A percentile compares a stretch with the other conserved stretches of the same genome.
Evolutionary conservation across 805 yeast genomes (phyloP).

Genomic region (Kockiozyma suomiensis): DNA sequence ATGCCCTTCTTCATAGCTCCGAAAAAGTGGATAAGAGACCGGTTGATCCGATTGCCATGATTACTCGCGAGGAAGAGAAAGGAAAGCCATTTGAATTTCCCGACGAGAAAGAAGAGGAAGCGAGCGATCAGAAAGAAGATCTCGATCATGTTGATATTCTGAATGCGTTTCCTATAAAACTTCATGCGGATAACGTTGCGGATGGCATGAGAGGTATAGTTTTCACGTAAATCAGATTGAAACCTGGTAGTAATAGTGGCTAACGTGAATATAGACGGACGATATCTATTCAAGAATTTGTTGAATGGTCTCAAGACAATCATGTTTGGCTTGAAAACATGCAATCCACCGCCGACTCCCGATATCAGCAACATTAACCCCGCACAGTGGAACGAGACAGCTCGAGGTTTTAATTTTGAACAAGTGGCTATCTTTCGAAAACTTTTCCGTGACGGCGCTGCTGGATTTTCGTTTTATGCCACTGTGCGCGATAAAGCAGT

Average conservation of each 20-base stretch:
- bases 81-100: constrained; percentile 34
- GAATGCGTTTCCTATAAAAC: constrained; percentile 61
- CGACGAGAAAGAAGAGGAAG: constrained; percentile 22
- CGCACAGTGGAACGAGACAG: constrained; percentile 79
- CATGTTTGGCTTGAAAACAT: constrained; percentile 82
- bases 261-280: constrained; percentile 72
- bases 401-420: constrained; percentile 79
- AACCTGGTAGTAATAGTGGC: neutral
- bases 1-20: constrained; percentile 27
- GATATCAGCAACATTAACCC: constrained; percentile 53
- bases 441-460: constrained; percentile 80
- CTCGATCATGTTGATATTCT: constrained; percentile 46
- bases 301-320: constrained; percentile 89
- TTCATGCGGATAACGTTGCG: constrained; percentile 52
- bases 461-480: constrained; percentile 78
- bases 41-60: constrained; percentile 25
- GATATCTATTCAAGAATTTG: constrained; percentile 81
- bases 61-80: constrained; percentile 30
- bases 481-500: constrained; percentile 40
- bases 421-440: constrained; percentile 76
- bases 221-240: neutral
- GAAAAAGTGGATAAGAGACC: constrained; percentile 31
- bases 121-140: constrained; percentile 16
- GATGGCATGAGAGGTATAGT: constrained; percentile 52
- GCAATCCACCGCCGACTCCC: constrained; percentile 74